Percentiles rank a stretch among this genome's conserved stretches.
Conservation (phyloP, 169 alveolate genomes). For the Neospora caninum region DNA sequence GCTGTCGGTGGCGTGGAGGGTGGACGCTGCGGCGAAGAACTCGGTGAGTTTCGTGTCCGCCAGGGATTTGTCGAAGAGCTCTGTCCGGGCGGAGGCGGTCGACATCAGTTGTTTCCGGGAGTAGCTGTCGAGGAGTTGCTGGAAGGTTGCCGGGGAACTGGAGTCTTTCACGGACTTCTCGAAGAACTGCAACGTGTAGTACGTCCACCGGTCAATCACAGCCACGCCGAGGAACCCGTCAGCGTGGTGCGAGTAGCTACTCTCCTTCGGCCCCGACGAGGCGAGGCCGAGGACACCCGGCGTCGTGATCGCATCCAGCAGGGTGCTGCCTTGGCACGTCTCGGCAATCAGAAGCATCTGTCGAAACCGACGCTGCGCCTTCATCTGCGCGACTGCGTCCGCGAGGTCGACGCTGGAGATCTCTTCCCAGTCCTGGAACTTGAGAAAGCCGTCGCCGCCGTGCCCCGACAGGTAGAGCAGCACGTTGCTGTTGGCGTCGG, state of each 20-base stretch:
- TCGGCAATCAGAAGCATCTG: conserved; percentile 43
- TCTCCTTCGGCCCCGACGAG: background rate
- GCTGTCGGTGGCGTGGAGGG: background rate
- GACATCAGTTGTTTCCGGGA: background rate
- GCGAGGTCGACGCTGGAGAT: conserved; percentile 46
- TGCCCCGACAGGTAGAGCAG: conserved; percentile 64
- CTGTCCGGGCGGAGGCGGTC: conserved; percentile 13
- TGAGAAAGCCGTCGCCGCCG: conserved; percentile 65
- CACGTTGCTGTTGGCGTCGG: conserved; percentile 50
- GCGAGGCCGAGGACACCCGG: conserved; percentile 47
- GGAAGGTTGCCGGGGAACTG: background rate
- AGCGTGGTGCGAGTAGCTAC: conserved; percentile 41
- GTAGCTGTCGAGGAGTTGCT: background rate
- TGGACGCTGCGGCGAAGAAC: conserved; percentile 5
- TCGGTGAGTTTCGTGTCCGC: conserved; percentile 4
- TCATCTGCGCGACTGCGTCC: conserved; percentile 45
- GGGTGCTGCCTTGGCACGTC: conserved; percentile 61
- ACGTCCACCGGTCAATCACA: conserved; percentile 54
- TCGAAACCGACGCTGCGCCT: conserved; percentile 14
- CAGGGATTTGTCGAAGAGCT: conserved; percentile 8
- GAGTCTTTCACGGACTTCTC: background rate
- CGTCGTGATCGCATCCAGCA: background rate
- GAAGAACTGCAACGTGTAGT: conserved; percentile 17
- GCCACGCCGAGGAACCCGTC: conserved; percentile 37
- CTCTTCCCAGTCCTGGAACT: conserved; percentile 69